Evolutionary conservation across 116 monocot species (phyloP), one percentile per base, ranked within the genome.

Genomic region (Trichopus zeylanicus): DNA sequence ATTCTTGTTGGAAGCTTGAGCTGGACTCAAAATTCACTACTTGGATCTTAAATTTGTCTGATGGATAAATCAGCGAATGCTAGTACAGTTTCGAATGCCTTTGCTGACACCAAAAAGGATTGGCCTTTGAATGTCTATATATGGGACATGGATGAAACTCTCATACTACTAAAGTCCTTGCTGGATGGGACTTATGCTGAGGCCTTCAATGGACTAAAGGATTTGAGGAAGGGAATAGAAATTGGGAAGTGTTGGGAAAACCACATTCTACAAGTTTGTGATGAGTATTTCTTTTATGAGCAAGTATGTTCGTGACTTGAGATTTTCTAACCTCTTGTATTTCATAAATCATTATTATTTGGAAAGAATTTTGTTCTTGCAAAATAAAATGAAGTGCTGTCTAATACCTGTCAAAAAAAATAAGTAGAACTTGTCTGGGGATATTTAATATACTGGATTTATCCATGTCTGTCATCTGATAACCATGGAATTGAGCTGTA

Each of bases 121-220:
- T 26, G 63, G 37, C 56, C 27, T 18, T 66, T 49, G 52, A 86
- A 65, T 75, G 90, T 95, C 0, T 95, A 87, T 42, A 74, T 95
- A 57, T 95, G 95, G 95, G 95, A 95, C 79, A 87, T 95, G 90
- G 90, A 90, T 70, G 95, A 95, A 64, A 95, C 95, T 21, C 83
- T 95, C 53, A 81, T 95, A 70, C 64, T 95, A 54, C 61, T 95
- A 25, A 95, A 90, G 59, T 95, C 95, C 4, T 75, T 95, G 51
- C 69, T 90, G 74, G 87, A 89, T 70, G 95, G 95, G 35, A 68
- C 87, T 56, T 95, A 69, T 72, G 89, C 86, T 53, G 63, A 60
- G 7, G 65, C 73, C 7, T 83, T 78, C 42, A 68, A 75, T 70
- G 90, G 87, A 60, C 61, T 24, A 33, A 95, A 95, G 72, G 90